These are phyloP conservation scores for Rachicladosporium sp. DNA, from an alignment of 2,329 filamentous ascomycete species.

Conservation along the genomic window DNA sequence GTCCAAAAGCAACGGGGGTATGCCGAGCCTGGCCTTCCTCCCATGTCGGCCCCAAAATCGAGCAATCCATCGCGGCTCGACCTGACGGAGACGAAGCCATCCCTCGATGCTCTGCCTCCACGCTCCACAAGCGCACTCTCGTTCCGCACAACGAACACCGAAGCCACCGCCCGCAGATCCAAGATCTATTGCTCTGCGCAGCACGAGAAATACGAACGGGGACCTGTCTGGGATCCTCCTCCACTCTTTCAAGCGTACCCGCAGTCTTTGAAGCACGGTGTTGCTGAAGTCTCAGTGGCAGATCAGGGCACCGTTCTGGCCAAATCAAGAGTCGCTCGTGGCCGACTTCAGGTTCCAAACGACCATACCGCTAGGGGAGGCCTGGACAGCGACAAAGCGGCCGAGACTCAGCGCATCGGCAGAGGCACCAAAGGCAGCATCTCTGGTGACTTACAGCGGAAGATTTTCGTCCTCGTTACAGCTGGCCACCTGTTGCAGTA, in stretches of 20 bases:
- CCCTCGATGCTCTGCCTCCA: not conserved
- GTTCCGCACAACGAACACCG: constrained; percentile 2
- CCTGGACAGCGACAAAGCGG: constrained; percentile 4
- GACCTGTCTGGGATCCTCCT: constrained; percentile 36
- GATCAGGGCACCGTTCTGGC: constrained; percentile 46
- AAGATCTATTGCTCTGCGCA: not conserved
- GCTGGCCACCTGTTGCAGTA: constrained; percentile 68
- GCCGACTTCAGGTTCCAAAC: no score
- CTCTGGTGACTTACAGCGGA: constrained; percentile 46
- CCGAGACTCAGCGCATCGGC: constrained; percentile 8
- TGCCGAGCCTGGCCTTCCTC: constrained; percentile 28
- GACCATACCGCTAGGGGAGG: no score
- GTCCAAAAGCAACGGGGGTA: constrained; percentile 36
- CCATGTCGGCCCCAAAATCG: constrained; percentile 7
- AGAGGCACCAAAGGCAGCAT: constrained; percentile 8
- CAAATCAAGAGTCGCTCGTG: constrained; percentile 10
- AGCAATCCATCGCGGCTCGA: constrained; percentile 4
- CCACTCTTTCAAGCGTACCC: constrained; percentile 80
- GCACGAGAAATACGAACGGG: not conserved
- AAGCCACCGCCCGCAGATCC: not conserved
- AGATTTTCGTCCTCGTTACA: constrained; percentile 59
- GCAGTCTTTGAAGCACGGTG: constrained; percentile 65
- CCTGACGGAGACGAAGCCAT: constrained; percentile 5
- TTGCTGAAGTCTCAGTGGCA: constrained; percentile 50
- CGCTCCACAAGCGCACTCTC: constrained; percentile 5